Percentiles rank a stretch among this genome's conserved stretches.
Evolutionary conservation across 2,329 filamentous ascomycete genomes (phyloP).

Genomic region (Aspergillus caelatus): DNA sequence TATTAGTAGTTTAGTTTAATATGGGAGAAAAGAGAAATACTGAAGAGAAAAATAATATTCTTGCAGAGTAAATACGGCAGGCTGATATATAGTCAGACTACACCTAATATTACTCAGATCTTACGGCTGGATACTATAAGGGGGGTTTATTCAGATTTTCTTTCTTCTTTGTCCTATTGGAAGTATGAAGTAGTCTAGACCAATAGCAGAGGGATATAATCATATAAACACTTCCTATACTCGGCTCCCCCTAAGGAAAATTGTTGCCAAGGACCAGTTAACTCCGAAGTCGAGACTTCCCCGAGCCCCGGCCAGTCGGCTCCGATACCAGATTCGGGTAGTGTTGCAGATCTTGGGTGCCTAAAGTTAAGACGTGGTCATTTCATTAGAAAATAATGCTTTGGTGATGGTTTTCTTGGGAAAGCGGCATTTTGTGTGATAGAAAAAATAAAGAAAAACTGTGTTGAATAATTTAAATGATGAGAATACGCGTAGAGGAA

Average conservation of each 20-base stretch:
- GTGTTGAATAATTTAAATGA: no score
- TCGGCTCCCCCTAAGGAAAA: background rate
- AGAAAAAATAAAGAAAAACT: no score
- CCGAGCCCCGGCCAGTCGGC: background rate
- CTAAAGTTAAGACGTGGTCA: background rate
- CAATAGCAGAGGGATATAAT: rapidly evolving
- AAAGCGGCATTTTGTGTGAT: no score
- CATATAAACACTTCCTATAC: background rate
- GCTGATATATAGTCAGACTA: background rate
- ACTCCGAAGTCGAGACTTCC: background rate
- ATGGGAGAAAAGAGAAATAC: no score
- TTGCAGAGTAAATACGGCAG: background rate
- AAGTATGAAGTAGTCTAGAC: no score
- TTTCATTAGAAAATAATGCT: no score
- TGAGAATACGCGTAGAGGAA: no score
- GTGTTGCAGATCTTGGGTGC: background rate
- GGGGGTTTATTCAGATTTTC: no score
- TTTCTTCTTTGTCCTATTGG: background rate
- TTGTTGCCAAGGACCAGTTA: background rate
- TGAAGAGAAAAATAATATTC: no score
- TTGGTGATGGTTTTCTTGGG: no score
- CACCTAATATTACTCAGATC: background rate
- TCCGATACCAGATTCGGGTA: background rate
- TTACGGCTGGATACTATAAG: background rate
- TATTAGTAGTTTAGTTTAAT: no score